Evolutionary conservation across 805 yeast genomes (phyloP).

Genomic region (Nakazawaea ishiwadae): DNA sequence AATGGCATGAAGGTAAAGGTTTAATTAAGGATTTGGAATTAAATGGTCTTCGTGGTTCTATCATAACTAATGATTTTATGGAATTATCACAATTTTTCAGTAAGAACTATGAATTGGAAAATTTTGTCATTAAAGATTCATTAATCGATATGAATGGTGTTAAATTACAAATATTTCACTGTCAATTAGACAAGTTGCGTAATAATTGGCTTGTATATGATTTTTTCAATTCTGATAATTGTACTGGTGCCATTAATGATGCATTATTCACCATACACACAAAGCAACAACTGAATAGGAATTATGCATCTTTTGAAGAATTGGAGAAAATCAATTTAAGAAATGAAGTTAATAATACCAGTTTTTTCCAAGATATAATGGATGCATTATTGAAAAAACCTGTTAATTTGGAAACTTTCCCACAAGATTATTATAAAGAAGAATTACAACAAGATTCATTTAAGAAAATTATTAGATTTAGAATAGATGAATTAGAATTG

Average conservation of each 20-base stretch:
- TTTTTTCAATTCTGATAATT: constrained; percentile 62
- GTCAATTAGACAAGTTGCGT: constrained; percentile 59
- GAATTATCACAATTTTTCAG: constrained; percentile 6
- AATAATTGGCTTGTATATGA: constrained; percentile 58
- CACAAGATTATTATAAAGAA: not conserved
- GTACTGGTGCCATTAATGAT: constrained; percentile 71
- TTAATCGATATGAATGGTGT: constrained; percentile 33
- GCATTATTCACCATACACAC: constrained; percentile 75
- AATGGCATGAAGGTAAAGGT: constrained; percentile 55
- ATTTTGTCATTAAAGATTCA: constrained; percentile 48
- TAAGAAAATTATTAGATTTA: constrained; percentile 45
- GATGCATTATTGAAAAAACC: not conserved
- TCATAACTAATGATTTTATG: constrained; percentile 18
- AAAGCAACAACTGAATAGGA: constrained; percentile 45
- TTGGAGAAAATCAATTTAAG: constrained; percentile 29
- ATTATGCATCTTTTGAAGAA: constrained; percentile 36
- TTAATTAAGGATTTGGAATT: constrained; percentile 44
- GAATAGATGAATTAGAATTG: constrained; percentile 33
- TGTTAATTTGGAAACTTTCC: constrained; percentile 8
- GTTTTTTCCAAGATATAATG: not conserved
- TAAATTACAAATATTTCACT: constrained; percentile 55
- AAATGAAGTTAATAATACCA: not conserved
- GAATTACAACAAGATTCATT: constrained; percentile 29
- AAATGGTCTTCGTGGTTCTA: constrained; percentile 40
- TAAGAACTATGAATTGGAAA: constrained; percentile 32